Evolutionary conservation across 371 early-diverging fungal species (phyloP).

Genomic region (Mucor piriformis): DNA sequence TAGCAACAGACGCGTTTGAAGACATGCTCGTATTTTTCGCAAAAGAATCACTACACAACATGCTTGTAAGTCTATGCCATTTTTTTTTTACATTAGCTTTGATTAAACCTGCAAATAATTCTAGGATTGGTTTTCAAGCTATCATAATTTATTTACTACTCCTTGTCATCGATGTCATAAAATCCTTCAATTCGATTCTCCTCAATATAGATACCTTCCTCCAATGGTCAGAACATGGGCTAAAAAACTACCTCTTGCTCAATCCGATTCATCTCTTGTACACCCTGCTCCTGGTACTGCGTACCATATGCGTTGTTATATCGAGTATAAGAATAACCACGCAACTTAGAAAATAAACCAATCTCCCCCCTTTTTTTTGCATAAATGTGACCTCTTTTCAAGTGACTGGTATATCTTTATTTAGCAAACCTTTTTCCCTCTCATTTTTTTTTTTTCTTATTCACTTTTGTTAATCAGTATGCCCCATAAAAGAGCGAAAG

Average conservation of each 20-base stretch:
- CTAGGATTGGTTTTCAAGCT: constrained; percentile 50
- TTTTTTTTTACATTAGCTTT: no score
- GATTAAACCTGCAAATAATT: no score
- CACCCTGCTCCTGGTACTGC: constrained; percentile 23
- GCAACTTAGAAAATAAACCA: constrained; percentile 4
- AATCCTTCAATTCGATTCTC: constrained; percentile 47
- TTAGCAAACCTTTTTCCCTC: neutral
- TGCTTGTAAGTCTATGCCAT: constrained; percentile 37
- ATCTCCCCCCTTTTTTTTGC: neutral
- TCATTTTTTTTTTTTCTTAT: constrained; percentile 8
- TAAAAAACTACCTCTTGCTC: constrained; percentile 21
- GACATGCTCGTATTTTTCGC: constrained; percentile 41
- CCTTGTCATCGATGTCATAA: constrained; percentile 50
- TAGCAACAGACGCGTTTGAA: constrained; percentile 39
- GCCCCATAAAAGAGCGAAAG: constrained; percentile 51
- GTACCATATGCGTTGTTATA: constrained; percentile 46
- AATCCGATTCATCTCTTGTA: constrained; percentile 9
- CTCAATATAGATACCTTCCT: constrained; percentile 46
- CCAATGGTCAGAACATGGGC: constrained; percentile 52
- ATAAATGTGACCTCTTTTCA: neutral
- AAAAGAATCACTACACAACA: constrained; percentile 33
- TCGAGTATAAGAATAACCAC: constrained; percentile 22
- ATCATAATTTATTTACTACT: constrained; percentile 40
- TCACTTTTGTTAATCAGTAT: constrained; percentile 13
- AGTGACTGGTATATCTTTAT: neutral